A percentile compares a stretch with the other conserved stretches of the same genome.
phyloP scores from a whole-genome alignment of 768 basidiomycete species.

The Mycena latifolia region DNA sequence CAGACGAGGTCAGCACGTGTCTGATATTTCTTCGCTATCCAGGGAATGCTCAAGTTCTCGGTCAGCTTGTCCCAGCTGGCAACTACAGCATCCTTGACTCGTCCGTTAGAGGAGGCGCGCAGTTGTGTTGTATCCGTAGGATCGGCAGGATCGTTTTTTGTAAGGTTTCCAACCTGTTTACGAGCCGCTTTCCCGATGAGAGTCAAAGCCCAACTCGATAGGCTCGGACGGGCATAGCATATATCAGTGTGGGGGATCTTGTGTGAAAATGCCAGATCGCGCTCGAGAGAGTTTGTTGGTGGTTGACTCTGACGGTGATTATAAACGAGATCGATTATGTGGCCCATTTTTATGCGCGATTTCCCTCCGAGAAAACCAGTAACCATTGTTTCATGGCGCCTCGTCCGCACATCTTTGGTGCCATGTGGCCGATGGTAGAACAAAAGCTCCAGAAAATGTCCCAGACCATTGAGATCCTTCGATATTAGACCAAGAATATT shows the following conservation, averaged over 20 bases:
- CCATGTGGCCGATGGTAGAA: neutral
- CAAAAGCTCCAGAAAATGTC: slow-evolving; percentile 3
- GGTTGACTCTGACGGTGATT: slow-evolving; percentile 28
- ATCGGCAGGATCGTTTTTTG: slow-evolving; percentile 13
- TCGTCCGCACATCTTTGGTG: neutral
- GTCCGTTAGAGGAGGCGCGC: slow-evolving; percentile 19
- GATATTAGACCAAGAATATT: neutral
- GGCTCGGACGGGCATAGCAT: slow-evolving; percentile 10
- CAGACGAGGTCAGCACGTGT: slow-evolving; percentile 30
- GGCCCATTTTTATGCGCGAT: slow-evolving; percentile 26
- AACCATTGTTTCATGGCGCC: neutral
- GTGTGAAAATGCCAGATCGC: slow-evolving; percentile 3
- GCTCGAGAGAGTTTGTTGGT: neutral
- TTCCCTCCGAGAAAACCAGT: slow-evolving; percentile 19
- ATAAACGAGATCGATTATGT: slow-evolving; percentile 39
- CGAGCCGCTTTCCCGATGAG: slow-evolving; percentile 8
- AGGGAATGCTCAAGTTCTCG: slow-evolving; percentile 32
- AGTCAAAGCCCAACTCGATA: slow-evolving; percentile 17
- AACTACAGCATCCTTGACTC: neutral
- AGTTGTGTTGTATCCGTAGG: slow-evolving; percentile 10
- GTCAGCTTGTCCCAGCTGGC: slow-evolving; percentile 34
- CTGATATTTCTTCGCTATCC: slow-evolving; percentile 28
- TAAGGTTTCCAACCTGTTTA: slow-evolving; percentile 15
- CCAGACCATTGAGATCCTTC: slow-evolving; percentile 2
- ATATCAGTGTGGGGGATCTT: neutral